Evolutionary conservation across 163 green algal genomes (phyloP).

Genomic region (Coccomyxa subellipsoidea): DNA sequence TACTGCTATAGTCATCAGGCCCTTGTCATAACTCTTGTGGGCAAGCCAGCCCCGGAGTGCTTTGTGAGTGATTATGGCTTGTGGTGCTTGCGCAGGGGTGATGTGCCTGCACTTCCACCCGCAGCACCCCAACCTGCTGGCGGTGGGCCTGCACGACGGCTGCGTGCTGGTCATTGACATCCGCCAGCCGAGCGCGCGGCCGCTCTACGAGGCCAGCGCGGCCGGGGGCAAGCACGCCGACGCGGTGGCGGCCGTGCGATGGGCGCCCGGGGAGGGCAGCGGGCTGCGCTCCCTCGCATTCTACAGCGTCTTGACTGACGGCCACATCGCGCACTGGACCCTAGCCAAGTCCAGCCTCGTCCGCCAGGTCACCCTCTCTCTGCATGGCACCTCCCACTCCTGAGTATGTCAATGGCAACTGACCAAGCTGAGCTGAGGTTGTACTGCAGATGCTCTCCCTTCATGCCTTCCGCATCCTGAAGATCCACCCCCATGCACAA

Average conservation of each 20-base stretch:
- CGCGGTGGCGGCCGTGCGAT: slow-evolving; percentile 84
- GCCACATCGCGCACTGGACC: slow-evolving; percentile 80
- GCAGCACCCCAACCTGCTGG: slow-evolving; percentile 80
- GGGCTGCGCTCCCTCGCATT: slow-evolving; percentile 9
- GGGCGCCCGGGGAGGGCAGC: slow-evolving; percentile 34
- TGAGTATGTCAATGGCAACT: too few species aligned
- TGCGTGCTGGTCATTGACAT: slow-evolving; percentile 74
- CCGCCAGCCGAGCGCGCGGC: not conserved
- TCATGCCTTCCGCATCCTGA: too few species aligned
- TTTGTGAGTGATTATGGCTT: too few species aligned
- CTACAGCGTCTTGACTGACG: slow-evolving; percentile 72
- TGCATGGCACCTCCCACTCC: not conserved
- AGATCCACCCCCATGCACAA: too few species aligned
- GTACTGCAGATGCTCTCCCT: too few species aligned
- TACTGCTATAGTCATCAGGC: too few species aligned
- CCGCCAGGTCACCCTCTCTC: slow-evolving; percentile 24
- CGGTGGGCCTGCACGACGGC: slow-evolving; percentile 87
- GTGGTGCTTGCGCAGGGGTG: too few species aligned
- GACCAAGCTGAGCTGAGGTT: too few species aligned
- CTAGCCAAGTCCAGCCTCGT: slow-evolving; percentile 79
- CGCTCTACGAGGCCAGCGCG: slow-evolving; percentile 45
- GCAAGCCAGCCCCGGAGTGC: too few species aligned
- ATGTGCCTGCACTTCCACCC: slow-evolving; percentile 91
- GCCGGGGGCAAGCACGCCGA: slow-evolving; percentile 81
- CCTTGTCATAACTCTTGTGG: too few species aligned